phyloP scores from a whole-genome alignment of 345 rosid species.

The Anacardium occidentale region DNA sequence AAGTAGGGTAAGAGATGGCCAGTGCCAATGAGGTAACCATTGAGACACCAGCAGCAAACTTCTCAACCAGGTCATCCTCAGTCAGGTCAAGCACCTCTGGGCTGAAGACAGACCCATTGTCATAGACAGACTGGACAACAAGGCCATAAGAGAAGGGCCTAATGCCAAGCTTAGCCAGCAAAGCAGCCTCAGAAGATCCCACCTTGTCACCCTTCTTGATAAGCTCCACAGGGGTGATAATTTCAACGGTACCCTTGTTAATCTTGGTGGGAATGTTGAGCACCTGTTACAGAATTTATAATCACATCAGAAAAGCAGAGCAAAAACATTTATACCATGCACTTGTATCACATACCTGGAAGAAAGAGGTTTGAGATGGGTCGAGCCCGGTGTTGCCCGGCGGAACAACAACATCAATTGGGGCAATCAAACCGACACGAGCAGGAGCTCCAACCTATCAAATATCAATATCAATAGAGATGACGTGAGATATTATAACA shows the following conservation, averaged over 20 bases:
- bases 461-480: not conserved
- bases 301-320: not conserved
- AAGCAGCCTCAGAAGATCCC: constrained; percentile 94
- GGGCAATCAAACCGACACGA: constrained; percentile 94
- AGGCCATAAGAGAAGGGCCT: constrained; percentile 97
- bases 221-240: constrained; percentile 88
- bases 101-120: constrained; percentile 81
- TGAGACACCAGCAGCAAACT: constrained; percentile 78
- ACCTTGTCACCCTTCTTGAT: constrained; percentile 96
- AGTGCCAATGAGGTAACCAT: constrained; percentile 67
- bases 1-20: constrained; percentile 75
- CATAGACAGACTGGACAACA: constrained; percentile 65
- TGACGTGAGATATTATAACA: no score
- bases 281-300: constrained; percentile 48
- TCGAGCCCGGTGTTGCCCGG: constrained; percentile 98
- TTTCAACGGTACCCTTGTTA: constrained; percentile 99
- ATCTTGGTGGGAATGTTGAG: constrained; percentile 96
- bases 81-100: constrained; percentile 86
- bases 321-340: not conserved
- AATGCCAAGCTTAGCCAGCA: constrained; percentile 82
- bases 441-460: constrained; percentile 97
- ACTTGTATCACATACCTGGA: constrained; percentile 50
- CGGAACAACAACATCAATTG: constrained; percentile 88
- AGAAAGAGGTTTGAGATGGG: constrained; percentile 96
- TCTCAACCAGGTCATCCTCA: constrained; percentile 71